Evolutionary conservation across 768 basidiomycete genomes (phyloP), one percentile per base, ranked within the genome.

Genomic region (Rhodotorula babjevae): DNA sequence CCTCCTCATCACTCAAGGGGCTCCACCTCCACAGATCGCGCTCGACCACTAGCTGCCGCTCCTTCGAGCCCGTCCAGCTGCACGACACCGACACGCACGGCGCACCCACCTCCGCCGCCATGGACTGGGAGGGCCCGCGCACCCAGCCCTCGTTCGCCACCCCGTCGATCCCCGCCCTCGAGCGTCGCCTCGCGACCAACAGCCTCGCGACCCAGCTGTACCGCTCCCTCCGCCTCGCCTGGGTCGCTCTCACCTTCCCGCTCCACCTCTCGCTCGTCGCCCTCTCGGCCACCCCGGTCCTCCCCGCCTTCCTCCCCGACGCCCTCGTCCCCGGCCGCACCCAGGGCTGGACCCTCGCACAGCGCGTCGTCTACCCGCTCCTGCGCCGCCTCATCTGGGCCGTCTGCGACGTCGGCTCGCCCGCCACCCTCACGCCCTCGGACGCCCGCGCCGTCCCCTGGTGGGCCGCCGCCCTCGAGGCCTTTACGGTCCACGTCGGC

Each of bases 311-410:
- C 25, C 50, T 63, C 29, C 62, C 60, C 27, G 12, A 44, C n/a
- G 40, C 53, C 9, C 61, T 49, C 44, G 25, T 21, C 47, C 42
- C 65, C 29, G 61, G 44, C 46, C 55, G 49, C n/a, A 14, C 40
- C 0, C 67, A 61, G 36, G 47, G 68, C 60, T 77, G 76, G 76
- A 68, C 40, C 15, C 44, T 59, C 4, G 52, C 31, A 21, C 76
- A 77, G 44, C 58, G 61, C 10, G 36, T 74, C 47, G 67, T 67
- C 18, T 77, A 77, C 47, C 76, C 76, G 1, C 50, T 77, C 46
- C 46, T 77, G 53, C 58, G 72, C 16, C 47, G 76, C 1, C 14
- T 69, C 25, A 71, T 77, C 36, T 77, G 76, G 76, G 69, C 69
- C 18, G 31, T 65, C 18, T 61, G 63, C 31, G 68, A 69, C 53